These are phyloP conservation scores for Phytophthora hybrid DNA, from an alignment of 352 stramenopile species.

Conservation along the genomic window DNA sequence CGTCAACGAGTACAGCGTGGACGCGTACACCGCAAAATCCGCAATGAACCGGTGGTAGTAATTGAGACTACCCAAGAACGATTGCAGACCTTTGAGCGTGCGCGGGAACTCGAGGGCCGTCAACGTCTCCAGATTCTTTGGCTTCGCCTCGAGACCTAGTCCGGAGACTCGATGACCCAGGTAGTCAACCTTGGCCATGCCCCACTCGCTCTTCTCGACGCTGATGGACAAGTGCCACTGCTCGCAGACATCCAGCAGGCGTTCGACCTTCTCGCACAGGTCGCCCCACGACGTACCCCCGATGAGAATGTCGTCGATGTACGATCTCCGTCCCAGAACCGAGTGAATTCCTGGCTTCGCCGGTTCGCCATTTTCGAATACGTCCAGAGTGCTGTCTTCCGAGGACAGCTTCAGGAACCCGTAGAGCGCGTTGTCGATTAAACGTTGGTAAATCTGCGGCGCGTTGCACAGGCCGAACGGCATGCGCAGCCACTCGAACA, in stretches of 20 bases:
- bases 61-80: too few relatives aligned
- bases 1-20: too few relatives aligned
- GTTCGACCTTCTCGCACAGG: neutral
- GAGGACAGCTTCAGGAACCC: neutral
- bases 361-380: neutral
- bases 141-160: neutral
- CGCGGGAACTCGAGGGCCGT: too few relatives aligned
- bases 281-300: too few relatives aligned
- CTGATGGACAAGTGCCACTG: slow-evolving; percentile 29
- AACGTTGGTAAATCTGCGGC: slow-evolving; percentile 35
- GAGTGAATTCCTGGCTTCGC: too few relatives aligned
- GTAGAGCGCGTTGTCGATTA: slow-evolving; percentile 37
- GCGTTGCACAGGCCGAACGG: slow-evolving; percentile 32
- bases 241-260: slow-evolving; percentile 18
- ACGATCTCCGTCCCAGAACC: too few relatives aligned
- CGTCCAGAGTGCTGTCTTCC: neutral
- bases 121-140: too few relatives aligned
- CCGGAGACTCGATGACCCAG: slow-evolving; percentile 17
- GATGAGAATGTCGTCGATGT: too few relatives aligned
- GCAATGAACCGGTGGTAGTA: too few relatives aligned
- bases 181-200: slow-evolving; percentile 23
- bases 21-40: too few relatives aligned
- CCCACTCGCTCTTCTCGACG: slow-evolving; percentile 29
- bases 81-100: too few relatives aligned
- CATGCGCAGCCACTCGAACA: slow-evolving; percentile 37